These are phyloP conservation scores for Salvia hispanica DNA, from an alignment of 257 asterid species.

Conservation along the genomic window DNA sequence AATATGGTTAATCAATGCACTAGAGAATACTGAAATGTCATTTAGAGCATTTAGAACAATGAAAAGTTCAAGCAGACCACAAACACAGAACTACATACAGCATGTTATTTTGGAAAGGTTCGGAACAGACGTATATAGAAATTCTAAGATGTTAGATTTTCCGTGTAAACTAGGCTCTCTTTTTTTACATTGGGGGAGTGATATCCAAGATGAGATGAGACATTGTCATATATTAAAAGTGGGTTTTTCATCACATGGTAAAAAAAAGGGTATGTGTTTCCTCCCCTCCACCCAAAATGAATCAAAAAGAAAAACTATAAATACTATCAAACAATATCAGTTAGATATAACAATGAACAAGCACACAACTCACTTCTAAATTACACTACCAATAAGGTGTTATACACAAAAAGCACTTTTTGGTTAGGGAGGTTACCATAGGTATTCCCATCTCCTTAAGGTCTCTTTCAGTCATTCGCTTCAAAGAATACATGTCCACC, in stretches of 20 bases:
- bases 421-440: constrained; percentile 58
- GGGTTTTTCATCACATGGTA: neutral
- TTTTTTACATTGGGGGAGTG: neutral
- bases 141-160: constrained; percentile 4
- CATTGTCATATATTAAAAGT: neutral
- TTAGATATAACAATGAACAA: neutral
- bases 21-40: constrained; percentile 6
- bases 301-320: neutral
- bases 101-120: neutral
- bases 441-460: constrained; percentile 93
- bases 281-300: too few relatives aligned
- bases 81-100: neutral
- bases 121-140: neutral
- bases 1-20: neutral
- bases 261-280: neutral
- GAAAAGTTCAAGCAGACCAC: neutral
- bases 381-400: constrained; percentile 3
- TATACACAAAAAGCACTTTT: constrained; percentile 10
- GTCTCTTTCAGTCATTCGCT: constrained; percentile 85
- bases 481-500: constrained; percentile 94
- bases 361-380: neutral
- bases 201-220: constrained; percentile 12
- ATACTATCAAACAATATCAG: neutral
- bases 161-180: neutral
- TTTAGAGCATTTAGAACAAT: constrained; percentile 13